Evolutionary conservation across 1,139 yeast genomes (phyloP).

Genomic region (Pneumocystis canis): DNA sequence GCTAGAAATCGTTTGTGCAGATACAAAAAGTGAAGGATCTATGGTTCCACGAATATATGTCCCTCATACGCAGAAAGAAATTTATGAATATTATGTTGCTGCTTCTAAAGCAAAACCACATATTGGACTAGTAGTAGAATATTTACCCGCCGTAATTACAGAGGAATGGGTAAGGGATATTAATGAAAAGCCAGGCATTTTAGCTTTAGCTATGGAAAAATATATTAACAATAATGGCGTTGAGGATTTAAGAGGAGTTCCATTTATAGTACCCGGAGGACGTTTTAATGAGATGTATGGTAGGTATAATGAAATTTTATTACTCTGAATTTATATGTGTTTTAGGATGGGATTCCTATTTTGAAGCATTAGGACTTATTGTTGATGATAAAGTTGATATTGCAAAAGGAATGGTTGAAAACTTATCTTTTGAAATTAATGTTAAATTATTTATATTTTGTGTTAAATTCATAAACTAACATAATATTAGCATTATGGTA

Average conservation of each 20-base stretch:
- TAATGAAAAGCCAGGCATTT: conserved; percentile 70
- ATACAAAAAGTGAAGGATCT: conserved; percentile 59
- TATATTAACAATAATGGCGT: conserved; percentile 35
- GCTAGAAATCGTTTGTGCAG: conserved; percentile 55
- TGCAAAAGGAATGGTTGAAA: conserved; percentile 85
- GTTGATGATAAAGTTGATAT: conserved; percentile 50
- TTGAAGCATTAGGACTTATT: conserved; percentile 74
- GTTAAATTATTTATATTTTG: conserved; percentile 87
- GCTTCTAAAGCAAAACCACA: conserved; percentile 44
- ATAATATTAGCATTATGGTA: neutral
- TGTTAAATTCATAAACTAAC: conserved; percentile 41
- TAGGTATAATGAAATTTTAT: neutral
- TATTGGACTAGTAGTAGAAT: conserved; percentile 58
- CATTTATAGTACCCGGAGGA: conserved; percentile 95
- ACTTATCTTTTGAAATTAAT: conserved; percentile 76
- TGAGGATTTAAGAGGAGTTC: conserved; percentile 49
- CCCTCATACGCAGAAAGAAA: conserved; percentile 56
- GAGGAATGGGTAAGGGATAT: conserved; percentile 60
- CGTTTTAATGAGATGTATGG: conserved; percentile 92
- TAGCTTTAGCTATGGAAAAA: conserved; percentile 56
- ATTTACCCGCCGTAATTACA: conserved; percentile 45
- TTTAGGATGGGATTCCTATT: conserved; percentile 77
- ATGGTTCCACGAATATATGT: conserved; percentile 62
- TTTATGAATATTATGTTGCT: conserved; percentile 49
- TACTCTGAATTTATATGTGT: neutral